A percentile compares a stretch with the other conserved stretches of the same genome.
Evolutionary conservation across 73 alveolate species (phyloP).

Genomic region (Effrenium voratum): DNA sequence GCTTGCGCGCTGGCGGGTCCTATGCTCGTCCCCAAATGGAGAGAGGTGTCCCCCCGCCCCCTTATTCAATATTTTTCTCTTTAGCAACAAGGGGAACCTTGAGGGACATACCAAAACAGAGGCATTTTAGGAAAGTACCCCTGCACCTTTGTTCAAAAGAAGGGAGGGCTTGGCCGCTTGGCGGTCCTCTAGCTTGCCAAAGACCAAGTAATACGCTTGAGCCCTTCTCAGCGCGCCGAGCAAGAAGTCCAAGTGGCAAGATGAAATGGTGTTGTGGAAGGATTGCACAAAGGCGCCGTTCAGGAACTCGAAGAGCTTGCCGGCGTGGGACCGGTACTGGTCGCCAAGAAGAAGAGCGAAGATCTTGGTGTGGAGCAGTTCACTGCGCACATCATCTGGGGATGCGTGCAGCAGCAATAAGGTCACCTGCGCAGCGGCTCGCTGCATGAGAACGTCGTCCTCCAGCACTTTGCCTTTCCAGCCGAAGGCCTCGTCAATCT

Average conservation of each 20-base stretch:
- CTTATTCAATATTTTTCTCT: too few relatives aligned
- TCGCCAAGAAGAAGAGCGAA: not conserved
- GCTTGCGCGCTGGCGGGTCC: too few relatives aligned
- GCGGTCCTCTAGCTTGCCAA: too few relatives aligned
- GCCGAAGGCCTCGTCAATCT: not conserved
- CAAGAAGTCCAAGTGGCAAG: not conserved
- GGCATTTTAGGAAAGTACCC: too few relatives aligned
- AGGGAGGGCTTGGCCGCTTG: too few relatives aligned
- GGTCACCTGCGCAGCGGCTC: conserved; percentile 8
- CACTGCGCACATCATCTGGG: not conserved
- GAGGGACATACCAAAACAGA: too few relatives aligned
- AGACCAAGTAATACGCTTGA: conserved; percentile 21
- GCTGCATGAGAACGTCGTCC: not conserved
- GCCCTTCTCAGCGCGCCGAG: not conserved
- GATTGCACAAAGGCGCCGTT: not conserved
- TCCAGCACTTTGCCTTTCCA: not conserved
- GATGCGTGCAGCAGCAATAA: not conserved
- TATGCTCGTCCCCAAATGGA: too few relatives aligned
- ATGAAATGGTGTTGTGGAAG: not conserved
- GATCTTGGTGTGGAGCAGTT: not conserved
- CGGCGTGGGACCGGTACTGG: not conserved
- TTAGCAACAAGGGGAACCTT: too few relatives aligned
- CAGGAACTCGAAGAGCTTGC: not conserved
- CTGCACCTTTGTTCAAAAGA: too few relatives aligned
- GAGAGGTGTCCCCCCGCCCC: too few relatives aligned